Conservation (phyloP, 2,329 filamentous ascomycete genomes). For the Fusarium sambucinum region DNA sequence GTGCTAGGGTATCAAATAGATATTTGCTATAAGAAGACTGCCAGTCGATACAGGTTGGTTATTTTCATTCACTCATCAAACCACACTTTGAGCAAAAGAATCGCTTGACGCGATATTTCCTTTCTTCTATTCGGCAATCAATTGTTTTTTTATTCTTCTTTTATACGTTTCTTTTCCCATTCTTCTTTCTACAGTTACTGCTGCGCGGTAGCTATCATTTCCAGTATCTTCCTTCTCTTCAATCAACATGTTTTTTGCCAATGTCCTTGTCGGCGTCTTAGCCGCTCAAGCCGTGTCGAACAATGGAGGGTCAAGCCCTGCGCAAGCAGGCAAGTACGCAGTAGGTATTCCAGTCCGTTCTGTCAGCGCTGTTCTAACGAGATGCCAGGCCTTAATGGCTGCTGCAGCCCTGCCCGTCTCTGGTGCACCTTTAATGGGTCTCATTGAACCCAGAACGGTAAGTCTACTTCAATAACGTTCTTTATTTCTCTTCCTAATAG, state of each 20-base stretch:
- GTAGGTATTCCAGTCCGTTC: not conserved
- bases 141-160: not conserved
- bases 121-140: not conserved
- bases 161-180: not conserved
- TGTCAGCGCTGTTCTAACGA: fast-evolving
- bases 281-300: slow-evolving; percentile 25
- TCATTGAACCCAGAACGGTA: slow-evolving; percentile 14
- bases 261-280: slow-evolving; percentile 22
- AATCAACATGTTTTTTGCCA: slow-evolving; percentile 24
- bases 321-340: slow-evolving; percentile 8
- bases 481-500: fast-evolving
- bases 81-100: not conserved
- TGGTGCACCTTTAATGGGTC: slow-evolving; percentile 19
- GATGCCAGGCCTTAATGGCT: slow-evolving; percentile 20
- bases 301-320: not conserved
- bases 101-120: slow-evolving; percentile 27
- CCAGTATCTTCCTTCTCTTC: fast-evolving
- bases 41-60: not conserved
- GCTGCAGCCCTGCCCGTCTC: slow-evolving; percentile 19
- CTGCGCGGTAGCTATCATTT: slow-evolving; percentile 8
- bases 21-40: slow-evolving; percentile 21
- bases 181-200: not conserved
- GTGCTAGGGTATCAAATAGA: too few relatives aligned
- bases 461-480: fast-evolving
- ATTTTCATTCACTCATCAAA: not conserved